Evolutionary conservation across 2,329 filamentous ascomycete species (phyloP).

Genomic region (Cladophialophora chaetospira): DNA sequence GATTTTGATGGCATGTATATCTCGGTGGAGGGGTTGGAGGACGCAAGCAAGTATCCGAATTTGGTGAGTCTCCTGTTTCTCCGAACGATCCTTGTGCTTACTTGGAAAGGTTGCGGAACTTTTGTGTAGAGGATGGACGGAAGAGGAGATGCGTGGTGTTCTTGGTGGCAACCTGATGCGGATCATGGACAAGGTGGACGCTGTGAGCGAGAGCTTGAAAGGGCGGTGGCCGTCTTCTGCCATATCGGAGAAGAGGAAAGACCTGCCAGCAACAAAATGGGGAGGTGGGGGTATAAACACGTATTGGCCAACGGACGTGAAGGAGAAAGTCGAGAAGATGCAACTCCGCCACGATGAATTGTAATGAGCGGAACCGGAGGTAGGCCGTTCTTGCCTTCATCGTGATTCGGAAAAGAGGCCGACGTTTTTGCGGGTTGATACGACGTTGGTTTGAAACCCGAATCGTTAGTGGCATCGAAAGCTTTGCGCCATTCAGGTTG

Average conservation of each 20-base stretch:
- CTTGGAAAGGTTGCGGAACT: conserved; percentile 65
- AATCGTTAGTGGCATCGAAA: too few species aligned
- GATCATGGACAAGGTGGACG: conserved; percentile 79
- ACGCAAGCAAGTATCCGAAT: conserved; percentile 79
- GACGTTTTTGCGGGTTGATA: too few species aligned
- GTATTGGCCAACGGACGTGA: conserved; percentile 22
- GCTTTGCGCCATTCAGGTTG: too few species aligned
- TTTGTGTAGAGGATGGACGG: conserved; percentile 69
- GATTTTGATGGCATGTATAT: conserved; percentile 42
- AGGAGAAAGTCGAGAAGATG: conserved; percentile 17
- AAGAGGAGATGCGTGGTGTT: conserved; percentile 71
- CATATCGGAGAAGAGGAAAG: conserved; percentile 22
- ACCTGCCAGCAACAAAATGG: conserved; percentile 20
- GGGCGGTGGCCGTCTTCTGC: conserved; percentile 10
- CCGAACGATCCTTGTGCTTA: background rate
- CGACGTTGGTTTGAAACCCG: too few species aligned
- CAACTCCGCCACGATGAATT: conserved; percentile 19
- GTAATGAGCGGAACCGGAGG: conserved; percentile 5
- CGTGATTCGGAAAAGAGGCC: too few species aligned
- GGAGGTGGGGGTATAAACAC: conserved; percentile 15
- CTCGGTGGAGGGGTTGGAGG: conserved; percentile 73
- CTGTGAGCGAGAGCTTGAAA: conserved; percentile 45
- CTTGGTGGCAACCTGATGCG: conserved; percentile 78
- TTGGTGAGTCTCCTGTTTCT: conserved; percentile 43
- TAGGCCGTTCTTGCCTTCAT: too few species aligned